phyloP scores from a whole-genome alignment of 2,329 filamentous ascomycete species.

The Pyrenochaeta sp. region DNA sequence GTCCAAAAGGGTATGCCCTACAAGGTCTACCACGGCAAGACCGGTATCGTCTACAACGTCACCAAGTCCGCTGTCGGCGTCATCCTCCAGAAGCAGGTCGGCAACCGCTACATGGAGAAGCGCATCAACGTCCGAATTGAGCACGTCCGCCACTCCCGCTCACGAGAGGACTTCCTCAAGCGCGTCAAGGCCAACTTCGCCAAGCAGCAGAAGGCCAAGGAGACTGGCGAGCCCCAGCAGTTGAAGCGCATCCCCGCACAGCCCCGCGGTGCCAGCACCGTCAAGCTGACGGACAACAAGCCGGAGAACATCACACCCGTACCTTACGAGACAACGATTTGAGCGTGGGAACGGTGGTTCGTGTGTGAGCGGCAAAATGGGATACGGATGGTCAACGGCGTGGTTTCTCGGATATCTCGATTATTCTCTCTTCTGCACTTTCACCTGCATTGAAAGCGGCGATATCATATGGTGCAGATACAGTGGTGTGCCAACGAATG shows the following conservation, averaged over 20 bases:
- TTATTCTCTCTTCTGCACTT: slow-evolving; percentile 49
- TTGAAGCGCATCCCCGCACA: slow-evolving; percentile 88
- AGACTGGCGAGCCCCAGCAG: slow-evolving; percentile 83
- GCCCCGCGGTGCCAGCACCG: slow-evolving; percentile 81
- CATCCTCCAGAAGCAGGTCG: slow-evolving; percentile 97
- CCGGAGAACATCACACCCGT: slow-evolving; percentile 92
- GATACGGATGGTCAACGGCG: slow-evolving; percentile 49
- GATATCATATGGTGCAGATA: slow-evolving; percentile 44
- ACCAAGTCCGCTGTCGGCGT: slow-evolving; percentile 97
- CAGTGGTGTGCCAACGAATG: slow-evolving; percentile 44
- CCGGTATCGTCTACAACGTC: slow-evolving; percentile 96
- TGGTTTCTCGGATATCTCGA: slow-evolving; percentile 50
- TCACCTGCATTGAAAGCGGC: slow-evolving; percentile 49
- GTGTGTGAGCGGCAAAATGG: slow-evolving; percentile 45
- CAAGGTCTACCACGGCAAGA: slow-evolving; percentile 99
- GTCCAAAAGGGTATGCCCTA: slow-evolving; percentile 77
- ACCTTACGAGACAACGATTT: slow-evolving; percentile 98
- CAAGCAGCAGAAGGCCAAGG: slow-evolving; percentile 92
- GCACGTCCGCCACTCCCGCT: slow-evolving; percentile 94
- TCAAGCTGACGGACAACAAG: slow-evolving; percentile 81
- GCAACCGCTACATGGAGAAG: slow-evolving; percentile 99
- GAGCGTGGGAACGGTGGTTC: slow-evolving; percentile 55
- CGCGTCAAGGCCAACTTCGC: slow-evolving; percentile 96
- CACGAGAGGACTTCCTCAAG: slow-evolving; percentile 94
- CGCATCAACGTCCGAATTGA: slow-evolving; percentile 98